Base-by-base conservation (phyloP, 2,329 filamentous ascomycete species). In the Aureobasidium sp. region DNA sequence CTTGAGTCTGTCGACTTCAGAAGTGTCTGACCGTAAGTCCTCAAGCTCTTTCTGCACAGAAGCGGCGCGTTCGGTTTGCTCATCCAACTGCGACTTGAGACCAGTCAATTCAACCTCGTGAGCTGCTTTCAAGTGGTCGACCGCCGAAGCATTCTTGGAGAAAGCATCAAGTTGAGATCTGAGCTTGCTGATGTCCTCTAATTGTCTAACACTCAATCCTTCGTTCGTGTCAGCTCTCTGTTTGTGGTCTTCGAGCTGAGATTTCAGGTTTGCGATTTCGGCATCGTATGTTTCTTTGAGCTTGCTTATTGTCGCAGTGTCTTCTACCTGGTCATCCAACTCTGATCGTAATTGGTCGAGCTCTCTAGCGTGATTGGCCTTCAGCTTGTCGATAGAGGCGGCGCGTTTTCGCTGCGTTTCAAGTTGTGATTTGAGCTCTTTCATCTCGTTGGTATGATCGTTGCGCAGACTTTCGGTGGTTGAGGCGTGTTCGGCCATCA, bases 401-500 rank as follows among this genome's bases (percentile, higher is more conserved):
- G 51, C 51, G 15, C 49, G 41, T 36, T 62, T 62, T n/a, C 36
- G 67, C 11, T 68, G 62, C 20, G 56, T 65, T 17, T 70, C 69
- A 29, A 70, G 55, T 41, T 72, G 68, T 5, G 65, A 48, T n/a
- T 66, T 65, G 20, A 72, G 57, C 14, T 62, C 61, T 20, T 65
- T 44, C 11, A 71, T 61, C 48, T 72, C 68, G 12, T 48, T 51
- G 8, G 57, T 51, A 51, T 71, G 68, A 31, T 59, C 60, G 2
- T 62, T 58, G 53, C 66, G 49, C 5, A 53, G 34, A 31, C 12
- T 34, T 11, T 61, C 58, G 0, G 58, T 48, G 20, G 6, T 27
- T 11, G 45, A 31, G 4, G 44, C 27, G 27, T 61, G 57, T 34
- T 52, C 37, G 20, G 39, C 48, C 17, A 29, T 29, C 17, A 52